Evolutionary conservation across 1,284 basidiomycete genomes (phyloP).

Genomic region (Pterulicium gracile): DNA sequence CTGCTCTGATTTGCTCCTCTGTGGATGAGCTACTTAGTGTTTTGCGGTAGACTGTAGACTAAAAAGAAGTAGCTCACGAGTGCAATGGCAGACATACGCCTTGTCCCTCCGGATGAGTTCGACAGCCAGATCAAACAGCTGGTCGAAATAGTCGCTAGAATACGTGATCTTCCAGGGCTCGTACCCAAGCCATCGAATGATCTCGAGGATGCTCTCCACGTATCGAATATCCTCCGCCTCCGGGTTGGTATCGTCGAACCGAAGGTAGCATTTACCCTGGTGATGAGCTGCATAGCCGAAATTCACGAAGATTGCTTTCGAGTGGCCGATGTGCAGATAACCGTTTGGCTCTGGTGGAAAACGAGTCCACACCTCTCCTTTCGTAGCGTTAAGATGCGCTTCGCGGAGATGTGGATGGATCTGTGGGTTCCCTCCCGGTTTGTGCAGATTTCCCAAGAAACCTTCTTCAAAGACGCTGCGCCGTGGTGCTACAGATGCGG

Average conservation of each 20-base stretch:
- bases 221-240: slow-evolving; percentile 95
- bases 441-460: slow-evolving; percentile 89
- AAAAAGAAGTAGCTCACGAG: slow-evolving; percentile 43
- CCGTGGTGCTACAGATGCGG: slow-evolving; percentile 29
- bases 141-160: slow-evolving; percentile 94
- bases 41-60: slow-evolving; percentile 6
- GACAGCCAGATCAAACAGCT: slow-evolving; percentile 84
- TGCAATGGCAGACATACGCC: slow-evolving; percentile 95
- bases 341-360: slow-evolving; percentile 99
- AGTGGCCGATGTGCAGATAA: slow-evolving; percentile 93
- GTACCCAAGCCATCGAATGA: slow-evolving; percentile 93
- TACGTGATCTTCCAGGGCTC: slow-evolving; percentile 99
- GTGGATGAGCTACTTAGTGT: slow-evolving; percentile 8
- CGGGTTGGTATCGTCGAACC: slow-evolving; percentile 98
- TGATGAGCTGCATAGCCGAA: slow-evolving; percentile 96
- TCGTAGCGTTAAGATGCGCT: slow-evolving; percentile 74
- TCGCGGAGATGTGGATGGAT: slow-evolving; percentile 70
- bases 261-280: slow-evolving; percentile 84
- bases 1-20: slow-evolving; percentile 88
- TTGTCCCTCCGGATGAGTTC: slow-evolving; percentile 86
- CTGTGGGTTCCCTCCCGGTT: slow-evolving; percentile 92
- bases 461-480: slow-evolving; percentile 89
- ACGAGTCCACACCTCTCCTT: slow-evolving; percentile 85
- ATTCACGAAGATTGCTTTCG: slow-evolving; percentile 97
- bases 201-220: slow-evolving; percentile 95